Base-by-base conservation (phyloP, 441 rosid species). In the Populus hybrid region DNA sequence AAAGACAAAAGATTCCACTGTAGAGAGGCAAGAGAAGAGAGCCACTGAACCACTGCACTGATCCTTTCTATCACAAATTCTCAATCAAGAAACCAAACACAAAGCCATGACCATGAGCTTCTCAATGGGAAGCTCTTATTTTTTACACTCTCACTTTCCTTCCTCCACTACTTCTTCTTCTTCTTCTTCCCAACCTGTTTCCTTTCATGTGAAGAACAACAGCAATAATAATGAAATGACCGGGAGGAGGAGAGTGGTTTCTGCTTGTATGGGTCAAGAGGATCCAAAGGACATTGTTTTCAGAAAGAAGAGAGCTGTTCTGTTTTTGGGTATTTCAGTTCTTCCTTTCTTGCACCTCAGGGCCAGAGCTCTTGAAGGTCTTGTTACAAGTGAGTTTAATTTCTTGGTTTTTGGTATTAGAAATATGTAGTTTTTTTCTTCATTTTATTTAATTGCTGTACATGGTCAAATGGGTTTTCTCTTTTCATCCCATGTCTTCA, bases 291-390 rank as follows among this genome's bases (percentile, higher is more conserved):
- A 79, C 53, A 35, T 56, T 75, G 76, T 82, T 79, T 86, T 81
- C 72, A 75, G 64, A 64, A 84, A 81, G 69, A 88, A 93, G 81
- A 88, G 97, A 73, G 84, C 88, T 40, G 81, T 90, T 85, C 84
- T 93, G 35, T 84, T 93, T 24, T 86, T 92, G 79, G 97, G 98
- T 79, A 76, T 91, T 82, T 90, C 98, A 1, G 86, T 89, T 80
- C 91, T 95, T 83, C 98, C 98, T 7, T 88, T 93, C 45, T 78
- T 92, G 72, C 90, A 85, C 72, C 82, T 85, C 80, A 86, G 83
- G 70, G 93, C 97, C 35, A 65, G 80, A 28, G 98, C 97, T 82
- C 80, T 88, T 73, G 84, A 88, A 29, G 79, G 74, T 76, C 69
- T 74, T 64, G 71, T 76, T 38, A 23, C 82, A 69, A 78, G 90